Evolutionary conservation across 2,329 filamentous ascomycete species (phyloP).

Genomic region (Pseudogymnoascus sp.): DNA sequence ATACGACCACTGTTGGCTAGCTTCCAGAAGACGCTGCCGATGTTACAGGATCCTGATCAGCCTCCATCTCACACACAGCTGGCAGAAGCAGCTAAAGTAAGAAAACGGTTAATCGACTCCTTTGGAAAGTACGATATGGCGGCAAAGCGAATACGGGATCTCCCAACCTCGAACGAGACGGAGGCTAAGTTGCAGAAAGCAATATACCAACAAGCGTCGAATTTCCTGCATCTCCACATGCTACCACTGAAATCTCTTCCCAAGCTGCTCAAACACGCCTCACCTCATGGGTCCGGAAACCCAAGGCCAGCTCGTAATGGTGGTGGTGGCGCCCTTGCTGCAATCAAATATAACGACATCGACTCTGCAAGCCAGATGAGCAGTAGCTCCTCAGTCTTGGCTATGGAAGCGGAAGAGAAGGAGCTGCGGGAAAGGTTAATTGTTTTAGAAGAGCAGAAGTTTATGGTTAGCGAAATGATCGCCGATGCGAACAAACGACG

Average conservation of each 20-base stretch:
- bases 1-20: conserved; percentile 59
- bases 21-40: conserved; percentile 57
- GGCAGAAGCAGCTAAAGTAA: conserved; percentile 59
- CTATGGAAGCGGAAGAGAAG: conserved; percentile 61
- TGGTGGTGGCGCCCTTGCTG: conserved; percentile 38
- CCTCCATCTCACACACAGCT: conserved; percentile 41
- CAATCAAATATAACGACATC: conserved; percentile 49
- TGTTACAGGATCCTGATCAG: conserved; percentile 57
- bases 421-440: conserved; percentile 58
- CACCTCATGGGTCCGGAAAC: conserved; percentile 37
- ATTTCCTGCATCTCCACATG: conserved; percentile 66
- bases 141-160: conserved; percentile 57
- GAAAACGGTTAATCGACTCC: conserved; percentile 61
- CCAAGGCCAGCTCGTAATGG: conserved; percentile 14
- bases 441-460: conserved; percentile 64
- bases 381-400: conserved; percentile 50
- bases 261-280: conserved; percentile 52
- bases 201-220: conserved; percentile 59
- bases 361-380: conserved; percentile 41
- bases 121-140: conserved; percentile 64
- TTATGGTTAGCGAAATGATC: conserved; percentile 63
- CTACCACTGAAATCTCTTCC: conserved; percentile 57
- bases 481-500: conserved; percentile 57
- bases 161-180: conserved; percentile 54
- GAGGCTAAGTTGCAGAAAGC: conserved; percentile 58